Evolutionary conservation across 2,329 filamentous ascomycete genomes (phyloP), one percentile per base, ranked within the genome.

Genomic region (Alternaria longipes): DNA sequence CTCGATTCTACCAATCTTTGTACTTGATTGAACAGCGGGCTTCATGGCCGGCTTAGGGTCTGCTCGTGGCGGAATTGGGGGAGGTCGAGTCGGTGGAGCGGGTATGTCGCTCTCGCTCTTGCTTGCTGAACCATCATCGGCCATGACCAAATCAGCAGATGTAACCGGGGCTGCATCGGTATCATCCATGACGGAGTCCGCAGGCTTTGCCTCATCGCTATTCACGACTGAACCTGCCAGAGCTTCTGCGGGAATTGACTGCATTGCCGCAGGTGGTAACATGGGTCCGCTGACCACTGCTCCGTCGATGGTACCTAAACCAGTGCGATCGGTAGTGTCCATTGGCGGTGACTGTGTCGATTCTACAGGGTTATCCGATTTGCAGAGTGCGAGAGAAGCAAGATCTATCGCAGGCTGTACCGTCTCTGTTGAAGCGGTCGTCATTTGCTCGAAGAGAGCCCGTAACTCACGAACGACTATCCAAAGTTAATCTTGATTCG

Each of bases 351-450:
- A 83, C 20, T 81, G 81, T 40, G 81, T 38, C 26, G 58, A 56
- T 20, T 51, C 51, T 11, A 68, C 64, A 14, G 65, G 66, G 30
- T 49, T 84, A 67, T 87, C 86, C 40, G 84, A 84, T 47, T 83
- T 83, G 24, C 92, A 87, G 22, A 97, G 83, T 1, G 93, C 93
- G 40, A 94, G 86, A 51, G 93, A 90, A 26, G 93, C 93, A 34
- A 97, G 84, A 66, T 92, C 88, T 68, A 91, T 89, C 4, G 89
- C 89, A 2, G 93, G 93, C 44, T 85, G 87, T 30, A 94, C 88
- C 16, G 86, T 89, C 11, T 84, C 80, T 41, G 84, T 82, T 5
- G 86, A 81, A 1, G 90, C 89, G 1, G 83, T 85, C 60, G 90
- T 89, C 74, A 97, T 88, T 59, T 88, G 85, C 9, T 85, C 78